Evolutionary conservation across 2,329 filamentous ascomycete genomes (phyloP).

Genomic region (Septoria petroselini): DNA sequence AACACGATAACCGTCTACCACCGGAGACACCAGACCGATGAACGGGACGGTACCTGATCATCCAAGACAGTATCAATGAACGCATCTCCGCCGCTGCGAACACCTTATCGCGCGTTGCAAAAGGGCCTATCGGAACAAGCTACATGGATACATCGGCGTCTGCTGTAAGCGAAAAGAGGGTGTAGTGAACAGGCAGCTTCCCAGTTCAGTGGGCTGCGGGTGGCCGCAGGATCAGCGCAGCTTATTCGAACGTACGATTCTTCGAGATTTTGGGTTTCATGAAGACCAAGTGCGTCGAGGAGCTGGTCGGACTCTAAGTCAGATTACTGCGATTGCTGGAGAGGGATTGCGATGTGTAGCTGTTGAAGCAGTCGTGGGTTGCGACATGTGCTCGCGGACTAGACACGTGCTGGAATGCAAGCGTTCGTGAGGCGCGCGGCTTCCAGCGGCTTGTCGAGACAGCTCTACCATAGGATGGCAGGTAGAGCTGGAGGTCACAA

Average conservation of each 20-base stretch:
- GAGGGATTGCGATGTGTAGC: too few relatives aligned
- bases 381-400: too few relatives aligned
- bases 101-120: background rate
- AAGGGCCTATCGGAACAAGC: background rate
- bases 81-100: background rate
- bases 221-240: slow-evolving; percentile 5
- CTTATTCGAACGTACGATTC: slow-evolving; percentile 5
- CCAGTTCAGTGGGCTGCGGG: slow-evolving; percentile 1
- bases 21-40: background rate
- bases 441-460: background rate
- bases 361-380: too few relatives aligned
- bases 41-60: background rate
- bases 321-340: too few relatives aligned
- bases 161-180: background rate
- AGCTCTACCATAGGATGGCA: background rate
- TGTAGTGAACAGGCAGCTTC: background rate
- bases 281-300: too few relatives aligned
- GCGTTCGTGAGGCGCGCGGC: background rate
- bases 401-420: too few relatives aligned
- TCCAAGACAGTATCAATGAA: background rate
- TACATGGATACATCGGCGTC: background rate
- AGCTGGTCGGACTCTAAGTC: too few relatives aligned
- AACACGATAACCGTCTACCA: too few relatives aligned
- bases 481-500: background rate
- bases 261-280: background rate